These are phyloP conservation scores for Amylocarpus encephaloides DNA, from an alignment of 2,329 filamentous ascomycete species.

Conservation along the genomic window DNA sequence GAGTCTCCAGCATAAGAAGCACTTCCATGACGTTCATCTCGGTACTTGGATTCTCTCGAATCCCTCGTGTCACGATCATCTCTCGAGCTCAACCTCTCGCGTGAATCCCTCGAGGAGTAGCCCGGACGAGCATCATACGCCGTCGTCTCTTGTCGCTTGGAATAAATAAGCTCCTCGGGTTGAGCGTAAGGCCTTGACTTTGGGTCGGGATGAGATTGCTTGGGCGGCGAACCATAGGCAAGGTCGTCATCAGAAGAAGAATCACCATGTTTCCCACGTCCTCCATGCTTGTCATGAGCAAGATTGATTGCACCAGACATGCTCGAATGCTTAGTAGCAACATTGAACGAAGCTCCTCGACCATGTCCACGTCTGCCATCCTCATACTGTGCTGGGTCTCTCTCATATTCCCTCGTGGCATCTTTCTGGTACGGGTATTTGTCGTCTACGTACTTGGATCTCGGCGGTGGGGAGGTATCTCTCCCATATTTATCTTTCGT, in stretches of 20 bases:
- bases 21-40: slow-evolving; percentile 12
- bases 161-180: slow-evolving; percentile 30
- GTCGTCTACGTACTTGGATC: slow-evolving; percentile 12
- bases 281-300: slow-evolving; percentile 15
- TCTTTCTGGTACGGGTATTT: slow-evolving; percentile 27
- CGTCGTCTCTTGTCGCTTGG: slow-evolving; percentile 23
- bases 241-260: slow-evolving; percentile 9
- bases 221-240: slow-evolving; percentile 8
- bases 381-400: slow-evolving; percentile 20
- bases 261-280: slow-evolving; percentile 7
- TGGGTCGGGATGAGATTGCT: slow-evolving; percentile 1
- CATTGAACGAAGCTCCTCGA: slow-evolving; percentile 25
- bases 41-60: neutral
- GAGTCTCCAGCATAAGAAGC: slow-evolving; percentile 8
- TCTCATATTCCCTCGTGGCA: slow-evolving; percentile 8
- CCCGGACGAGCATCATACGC: slow-evolving; percentile 14
- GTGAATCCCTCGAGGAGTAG: neutral
- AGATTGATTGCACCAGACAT: slow-evolving; percentile 23
- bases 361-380: slow-evolving; percentile 18
- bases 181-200: slow-evolving; percentile 29
- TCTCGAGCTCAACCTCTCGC: neutral
- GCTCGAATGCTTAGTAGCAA: slow-evolving; percentile 18
- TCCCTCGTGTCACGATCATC: neutral
- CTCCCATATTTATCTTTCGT: slow-evolving; percentile 14
- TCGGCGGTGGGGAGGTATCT: slow-evolving; percentile 4